Conservation (phyloP, 2,329 filamentous ascomycete species). For the Geoglossum cookeanum region DNA sequence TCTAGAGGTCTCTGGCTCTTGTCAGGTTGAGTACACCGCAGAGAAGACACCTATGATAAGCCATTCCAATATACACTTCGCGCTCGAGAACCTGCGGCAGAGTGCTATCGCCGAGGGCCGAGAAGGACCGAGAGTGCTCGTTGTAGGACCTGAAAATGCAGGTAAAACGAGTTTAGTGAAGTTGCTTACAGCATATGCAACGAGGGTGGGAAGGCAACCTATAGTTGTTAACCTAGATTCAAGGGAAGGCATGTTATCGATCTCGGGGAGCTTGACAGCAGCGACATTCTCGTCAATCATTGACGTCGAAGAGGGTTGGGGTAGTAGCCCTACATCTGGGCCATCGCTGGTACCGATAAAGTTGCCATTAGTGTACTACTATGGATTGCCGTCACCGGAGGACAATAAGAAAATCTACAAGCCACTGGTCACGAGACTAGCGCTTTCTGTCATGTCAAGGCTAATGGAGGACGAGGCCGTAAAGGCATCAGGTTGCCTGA, state of each 20-base stretch:
- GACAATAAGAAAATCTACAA: slow-evolving; percentile 57
- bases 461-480: slow-evolving; percentile 57
- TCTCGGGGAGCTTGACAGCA: slow-evolving; percentile 68
- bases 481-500: slow-evolving; percentile 57
- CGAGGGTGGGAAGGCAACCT: slow-evolving; percentile 53
- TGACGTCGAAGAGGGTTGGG: slow-evolving; percentile 79
- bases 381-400: slow-evolving; percentile 53
- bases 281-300: slow-evolving; percentile 75
- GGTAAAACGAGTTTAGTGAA: slow-evolving; percentile 73
- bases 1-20: slow-evolving; percentile 57
- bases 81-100: slow-evolving; percentile 54
- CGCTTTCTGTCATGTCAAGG: slow-evolving; percentile 57
- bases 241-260: slow-evolving; percentile 54
- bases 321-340: slow-evolving; percentile 75
- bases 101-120: slow-evolving; percentile 30
- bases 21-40: slow-evolving; percentile 46
- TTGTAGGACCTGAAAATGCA: slow-evolving; percentile 57
- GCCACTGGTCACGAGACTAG: slow-evolving; percentile 55
- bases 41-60: slow-evolving; percentile 67
- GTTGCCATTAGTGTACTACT: slow-evolving; percentile 78
- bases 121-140: slow-evolving; percentile 61
- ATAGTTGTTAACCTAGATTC: slow-evolving; percentile 74
- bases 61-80: slow-evolving; percentile 74
- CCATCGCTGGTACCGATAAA: slow-evolving; percentile 80
- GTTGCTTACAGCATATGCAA: slow-evolving; percentile 62